Evolutionary conservation across 176 grass and related monocot genomes (phyloP).

Genomic region (Calamus simplicifolius): DNA sequence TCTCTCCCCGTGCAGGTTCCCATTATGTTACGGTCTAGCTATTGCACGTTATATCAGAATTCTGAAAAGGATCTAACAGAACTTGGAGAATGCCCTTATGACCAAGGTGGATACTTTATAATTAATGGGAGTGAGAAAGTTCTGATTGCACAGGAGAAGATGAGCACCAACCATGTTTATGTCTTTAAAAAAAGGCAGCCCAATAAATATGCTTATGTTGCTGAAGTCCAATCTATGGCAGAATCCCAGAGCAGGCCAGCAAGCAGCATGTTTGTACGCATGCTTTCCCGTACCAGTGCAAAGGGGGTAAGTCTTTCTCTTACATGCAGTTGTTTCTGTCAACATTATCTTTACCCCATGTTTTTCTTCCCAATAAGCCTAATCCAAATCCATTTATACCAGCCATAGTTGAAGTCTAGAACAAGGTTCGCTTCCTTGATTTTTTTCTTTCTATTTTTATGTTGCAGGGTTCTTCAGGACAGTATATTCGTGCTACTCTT

Average conservation of each 20-base stretch:
- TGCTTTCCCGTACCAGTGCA: conserved; percentile 87
- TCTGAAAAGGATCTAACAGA: conserved; percentile 95
- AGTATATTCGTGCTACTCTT: conserved; percentile 96
- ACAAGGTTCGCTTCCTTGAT: too few species aligned
- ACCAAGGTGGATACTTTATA: conserved; percentile 95
- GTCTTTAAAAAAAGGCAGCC: conserved; percentile 99
- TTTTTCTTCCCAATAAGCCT: too few species aligned
- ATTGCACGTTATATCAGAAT: conserved; percentile 82
- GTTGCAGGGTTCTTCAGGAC: conserved; percentile 83
- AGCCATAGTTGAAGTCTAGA: too few species aligned
- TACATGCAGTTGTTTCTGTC: too few species aligned
- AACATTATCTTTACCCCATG: too few species aligned
- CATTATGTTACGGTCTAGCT: conserved; percentile 94
- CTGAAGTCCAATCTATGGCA: conserved; percentile 88
- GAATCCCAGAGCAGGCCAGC: conserved; percentile 93
- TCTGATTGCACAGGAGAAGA: conserved; percentile 97
- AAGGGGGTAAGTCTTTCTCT: conserved; percentile 64
- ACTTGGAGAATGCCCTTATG: conserved; percentile 93
- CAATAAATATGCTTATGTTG: conserved; percentile 92
- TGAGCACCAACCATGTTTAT: conserved; percentile 99
- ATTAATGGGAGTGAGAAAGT: conserved; percentile 98
- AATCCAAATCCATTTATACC: too few species aligned
- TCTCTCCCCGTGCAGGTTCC: conserved; percentile 43
- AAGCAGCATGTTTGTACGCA: conserved; percentile 95
- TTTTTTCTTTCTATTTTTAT: not conserved